Conservation (phyloP, 495 filamentous ascomycete species). For the Neurospora tetrasperma region DNA sequence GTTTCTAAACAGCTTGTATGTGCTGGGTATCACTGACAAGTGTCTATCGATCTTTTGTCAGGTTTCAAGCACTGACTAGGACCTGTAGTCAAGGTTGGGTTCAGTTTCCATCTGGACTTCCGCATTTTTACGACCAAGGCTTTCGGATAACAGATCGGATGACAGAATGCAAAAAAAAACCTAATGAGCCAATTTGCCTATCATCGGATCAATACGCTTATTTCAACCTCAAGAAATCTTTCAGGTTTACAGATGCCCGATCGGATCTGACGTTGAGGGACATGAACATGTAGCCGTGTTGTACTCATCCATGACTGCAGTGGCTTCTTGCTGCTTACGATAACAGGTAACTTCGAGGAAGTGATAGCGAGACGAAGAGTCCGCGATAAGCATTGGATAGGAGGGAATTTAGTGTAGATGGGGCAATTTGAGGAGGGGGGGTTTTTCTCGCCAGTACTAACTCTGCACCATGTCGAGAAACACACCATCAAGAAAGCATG, state of each 20-base stretch:
- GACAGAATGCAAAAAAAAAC: too few relatives aligned
- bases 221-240: background rate
- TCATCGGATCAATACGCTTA: background rate
- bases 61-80: background rate
- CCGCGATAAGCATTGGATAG: background rate
- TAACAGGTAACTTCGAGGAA: background rate
- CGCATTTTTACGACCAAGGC: too few relatives aligned
- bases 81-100: background rate
- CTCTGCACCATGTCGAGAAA: background rate
- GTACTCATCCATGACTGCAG: background rate
- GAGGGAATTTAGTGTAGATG: background rate
- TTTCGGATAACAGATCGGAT: too few relatives aligned
- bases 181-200: background rate
- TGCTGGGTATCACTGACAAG: background rate
- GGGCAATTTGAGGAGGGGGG: background rate
- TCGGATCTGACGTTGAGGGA: background rate
- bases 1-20: background rate
- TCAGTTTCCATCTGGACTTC: background rate
- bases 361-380: background rate
- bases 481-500: background rate
- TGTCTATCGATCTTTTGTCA: background rate
- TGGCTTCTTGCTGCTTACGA: background rate
- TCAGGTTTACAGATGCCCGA: background rate
- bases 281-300: background rate
- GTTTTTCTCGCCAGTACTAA: background rate